Percentiles rank a stretch among this genome's conserved stretches.
phyloP scores from a whole-genome alignment of 164 flowering plant species.

The Magnolia changhungtana region DNA sequence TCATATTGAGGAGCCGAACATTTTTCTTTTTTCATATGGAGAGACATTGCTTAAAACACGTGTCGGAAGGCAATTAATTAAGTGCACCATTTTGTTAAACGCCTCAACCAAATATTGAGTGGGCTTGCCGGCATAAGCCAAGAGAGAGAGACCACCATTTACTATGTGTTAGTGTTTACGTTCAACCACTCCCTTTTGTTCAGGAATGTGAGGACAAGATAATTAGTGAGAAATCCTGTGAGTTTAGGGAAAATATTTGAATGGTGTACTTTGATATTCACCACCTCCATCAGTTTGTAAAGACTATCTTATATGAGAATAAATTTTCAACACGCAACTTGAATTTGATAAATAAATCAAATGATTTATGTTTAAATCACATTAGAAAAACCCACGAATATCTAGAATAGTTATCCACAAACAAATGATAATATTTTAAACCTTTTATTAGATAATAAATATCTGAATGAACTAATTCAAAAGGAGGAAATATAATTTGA shows the following conservation, averaged over 20 bases:
- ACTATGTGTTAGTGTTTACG: neutral
- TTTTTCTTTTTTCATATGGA: neutral
- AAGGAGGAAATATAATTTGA: neutral
- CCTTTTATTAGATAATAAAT: neutral
- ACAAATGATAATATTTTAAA: neutral
- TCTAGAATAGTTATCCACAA: neutral
- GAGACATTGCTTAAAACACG: too few relatives aligned
- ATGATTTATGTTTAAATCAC: neutral
- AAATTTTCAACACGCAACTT: neutral
- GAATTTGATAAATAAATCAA: neutral
- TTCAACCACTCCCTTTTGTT: neutral
- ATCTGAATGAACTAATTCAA: neutral
- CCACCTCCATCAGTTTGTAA: neutral
- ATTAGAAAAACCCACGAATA: neutral
- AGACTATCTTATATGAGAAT: neutral
- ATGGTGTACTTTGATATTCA: neutral
- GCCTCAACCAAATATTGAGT: neutral
- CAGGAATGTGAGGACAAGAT: neutral
- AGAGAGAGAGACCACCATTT: neutral
- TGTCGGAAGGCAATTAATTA: too few relatives aligned
- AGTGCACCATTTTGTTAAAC: neutral
- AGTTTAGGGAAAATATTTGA: neutral
- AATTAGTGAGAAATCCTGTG: neutral
- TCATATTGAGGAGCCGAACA: neutral
- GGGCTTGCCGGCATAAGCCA: neutral